These are phyloP conservation scores for Anthostomella pinea DNA, from an alignment of 2,329 filamentous ascomycete species.

Conservation along the genomic window DNA sequence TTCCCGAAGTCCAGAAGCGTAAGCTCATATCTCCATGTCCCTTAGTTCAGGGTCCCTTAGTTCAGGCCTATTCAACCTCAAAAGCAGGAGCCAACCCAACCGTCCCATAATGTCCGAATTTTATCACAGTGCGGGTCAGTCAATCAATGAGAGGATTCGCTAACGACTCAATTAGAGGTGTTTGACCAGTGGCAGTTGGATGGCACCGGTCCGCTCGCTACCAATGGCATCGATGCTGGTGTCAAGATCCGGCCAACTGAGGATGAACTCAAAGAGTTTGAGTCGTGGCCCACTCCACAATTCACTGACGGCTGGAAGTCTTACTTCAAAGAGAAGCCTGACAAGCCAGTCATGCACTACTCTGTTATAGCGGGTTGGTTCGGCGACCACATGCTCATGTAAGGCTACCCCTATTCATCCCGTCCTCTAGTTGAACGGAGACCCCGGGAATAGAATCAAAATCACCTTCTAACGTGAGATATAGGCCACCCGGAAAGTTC, in stretches of 20 bases:
- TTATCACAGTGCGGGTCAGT: too few relatives aligned
- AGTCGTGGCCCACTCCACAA: conserved; percentile 70
- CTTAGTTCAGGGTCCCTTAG: too few relatives aligned
- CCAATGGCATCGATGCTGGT: conserved; percentile 77
- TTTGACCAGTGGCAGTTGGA: conserved; percentile 77
- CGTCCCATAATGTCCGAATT: too few relatives aligned
- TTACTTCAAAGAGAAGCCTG: conserved; percentile 81
- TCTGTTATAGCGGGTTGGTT: conserved; percentile 69
- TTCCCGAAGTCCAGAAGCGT: conserved; percentile 68
- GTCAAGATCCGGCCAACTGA: conserved; percentile 73
- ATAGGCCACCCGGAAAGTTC: conserved; percentile 76
- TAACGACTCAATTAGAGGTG: conserved; percentile 43
- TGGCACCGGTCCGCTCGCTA: conserved; percentile 73
- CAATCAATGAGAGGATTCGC: background rate
- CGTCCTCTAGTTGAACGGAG: conserved; percentile 2
- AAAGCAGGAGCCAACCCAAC: too few relatives aligned
- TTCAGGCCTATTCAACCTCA: too few relatives aligned
- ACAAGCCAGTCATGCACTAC: conserved; percentile 87
- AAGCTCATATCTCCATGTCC: too few relatives aligned
- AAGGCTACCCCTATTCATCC: conserved; percentile 17
- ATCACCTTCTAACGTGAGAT: conserved; percentile 14
- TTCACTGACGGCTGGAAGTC: conserved; percentile 75
- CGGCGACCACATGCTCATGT: conserved; percentile 59
- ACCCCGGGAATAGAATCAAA: background rate
- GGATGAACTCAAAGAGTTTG: conserved; percentile 65